Evolutionary conservation across 768 basidiomycete species (phyloP).

Genomic region (Tylopilus sp.): DNA sequence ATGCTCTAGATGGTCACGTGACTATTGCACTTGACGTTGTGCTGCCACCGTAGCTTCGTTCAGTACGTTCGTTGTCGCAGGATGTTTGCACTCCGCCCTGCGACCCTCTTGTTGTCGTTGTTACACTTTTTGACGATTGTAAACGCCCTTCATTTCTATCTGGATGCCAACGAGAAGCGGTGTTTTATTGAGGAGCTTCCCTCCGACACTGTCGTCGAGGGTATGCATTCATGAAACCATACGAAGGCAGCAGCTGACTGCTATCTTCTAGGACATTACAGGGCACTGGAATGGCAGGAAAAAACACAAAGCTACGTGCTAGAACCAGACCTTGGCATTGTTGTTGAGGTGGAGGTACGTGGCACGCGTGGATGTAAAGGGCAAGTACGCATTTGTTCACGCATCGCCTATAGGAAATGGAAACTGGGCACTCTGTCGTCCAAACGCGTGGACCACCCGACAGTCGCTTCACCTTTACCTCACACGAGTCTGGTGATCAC

Average conservation of each 20-base stretch:
- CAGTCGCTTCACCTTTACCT: slow-evolving; percentile 95
- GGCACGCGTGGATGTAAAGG: not conserved
- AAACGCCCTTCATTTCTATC: slow-evolving; percentile 92
- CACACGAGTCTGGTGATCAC: slow-evolving; percentile 95
- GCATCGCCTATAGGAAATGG: slow-evolving; percentile 64
- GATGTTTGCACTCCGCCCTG: slow-evolving; percentile 26
- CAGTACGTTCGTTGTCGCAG: slow-evolving; percentile 4
- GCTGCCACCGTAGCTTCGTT: not conserved
- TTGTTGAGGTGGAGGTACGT: slow-evolving; percentile 87
- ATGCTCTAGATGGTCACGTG: slow-evolving; percentile 19
- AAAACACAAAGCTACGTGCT: slow-evolving; percentile 58
- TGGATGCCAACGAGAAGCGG: slow-evolving; percentile 88
- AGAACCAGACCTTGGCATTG: slow-evolving; percentile 79
- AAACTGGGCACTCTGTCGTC: slow-evolving; percentile 75
- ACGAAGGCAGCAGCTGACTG: not conserved
- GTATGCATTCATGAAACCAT: slow-evolving; percentile 38
- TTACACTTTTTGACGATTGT: slow-evolving; percentile 42
- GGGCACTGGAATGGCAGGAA: slow-evolving; percentile 89
- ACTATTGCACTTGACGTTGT: not conserved
- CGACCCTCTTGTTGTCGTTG: slow-evolving; percentile 34
- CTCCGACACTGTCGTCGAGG: slow-evolving; percentile 92
- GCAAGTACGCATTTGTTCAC: not conserved
- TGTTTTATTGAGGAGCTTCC: slow-evolving; percentile 98
- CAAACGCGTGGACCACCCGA: slow-evolving; percentile 88
- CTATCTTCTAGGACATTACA: slow-evolving; percentile 74